These are phyloP conservation scores for Kregervanrija fluxuum DNA, from an alignment of 805 yeast genomes.

Conservation along the genomic window DNA sequence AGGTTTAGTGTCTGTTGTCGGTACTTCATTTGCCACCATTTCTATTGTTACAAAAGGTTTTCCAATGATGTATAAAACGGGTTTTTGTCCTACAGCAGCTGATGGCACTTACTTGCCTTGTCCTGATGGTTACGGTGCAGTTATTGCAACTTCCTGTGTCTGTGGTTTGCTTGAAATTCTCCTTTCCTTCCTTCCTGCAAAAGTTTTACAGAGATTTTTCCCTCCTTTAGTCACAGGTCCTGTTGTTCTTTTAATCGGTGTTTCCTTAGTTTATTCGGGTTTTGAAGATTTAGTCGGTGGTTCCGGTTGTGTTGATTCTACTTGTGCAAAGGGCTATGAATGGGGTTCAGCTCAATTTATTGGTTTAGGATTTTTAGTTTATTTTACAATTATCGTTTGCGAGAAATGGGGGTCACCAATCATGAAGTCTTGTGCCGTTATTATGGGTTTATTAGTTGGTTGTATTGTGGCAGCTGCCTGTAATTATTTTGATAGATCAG, in stretches of 20 bases:
- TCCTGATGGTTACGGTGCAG: conserved; percentile 86
- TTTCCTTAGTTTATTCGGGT: conserved; percentile 60
- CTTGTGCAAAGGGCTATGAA: conserved; percentile 43
- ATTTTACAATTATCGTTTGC: conserved; percentile 60
- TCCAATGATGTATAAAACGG: conserved; percentile 72
- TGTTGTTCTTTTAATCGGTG: conserved; percentile 80
- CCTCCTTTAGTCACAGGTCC: conserved; percentile 94
- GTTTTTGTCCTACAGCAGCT: conserved; percentile 54
- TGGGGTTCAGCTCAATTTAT: conserved; percentile 87
- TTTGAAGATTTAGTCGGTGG: conserved; percentile 89
- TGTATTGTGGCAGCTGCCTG: conserved; percentile 90
- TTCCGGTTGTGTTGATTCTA: conserved; percentile 41
- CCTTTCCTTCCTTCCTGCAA: conserved; percentile 74
- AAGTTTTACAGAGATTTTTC: conserved; percentile 59
- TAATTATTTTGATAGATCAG: conserved; percentile 60
- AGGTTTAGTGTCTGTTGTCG: conserved; percentile 84
- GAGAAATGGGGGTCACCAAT: conserved; percentile 92
- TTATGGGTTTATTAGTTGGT: conserved; percentile 75
- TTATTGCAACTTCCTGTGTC: conserved; percentile 70
- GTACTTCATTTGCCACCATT: conserved; percentile 85
- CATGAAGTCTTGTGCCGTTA: conserved; percentile 91
- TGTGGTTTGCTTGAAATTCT: conserved; percentile 72
- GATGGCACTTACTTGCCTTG: conserved; percentile 70
- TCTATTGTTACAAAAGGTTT: conserved; percentile 69
- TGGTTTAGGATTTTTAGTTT: conserved; percentile 84